These are phyloP conservation scores for Pseudodiploospora longispora DNA, from an alignment of 2,329 filamentous ascomycete genomes.

Conservation along the genomic window DNA sequence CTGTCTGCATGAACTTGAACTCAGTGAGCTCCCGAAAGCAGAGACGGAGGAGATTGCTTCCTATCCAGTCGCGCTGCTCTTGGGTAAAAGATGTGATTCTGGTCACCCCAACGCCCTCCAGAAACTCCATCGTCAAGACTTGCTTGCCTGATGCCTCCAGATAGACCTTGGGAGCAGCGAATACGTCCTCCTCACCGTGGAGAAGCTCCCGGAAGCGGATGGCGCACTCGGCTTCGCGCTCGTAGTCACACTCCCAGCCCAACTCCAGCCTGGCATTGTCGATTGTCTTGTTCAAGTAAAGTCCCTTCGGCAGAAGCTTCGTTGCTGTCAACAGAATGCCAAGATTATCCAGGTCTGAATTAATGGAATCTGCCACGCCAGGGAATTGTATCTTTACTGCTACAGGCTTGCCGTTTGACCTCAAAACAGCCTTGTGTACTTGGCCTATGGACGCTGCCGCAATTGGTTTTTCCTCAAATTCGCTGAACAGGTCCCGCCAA, in stretches of 20 bases:
- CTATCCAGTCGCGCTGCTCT: conserved; percentile 88
- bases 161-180: conserved; percentile 72
- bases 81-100: conserved; percentile 69
- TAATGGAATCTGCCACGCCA: conserved; percentile 90
- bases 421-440: conserved; percentile 78
- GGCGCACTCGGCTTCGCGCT: conserved; percentile 76
- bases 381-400: conserved; percentile 98
- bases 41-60: conserved; percentile 83
- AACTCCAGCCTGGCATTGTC: conserved; percentile 88
- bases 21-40: conserved; percentile 89
- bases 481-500: conserved; percentile 76
- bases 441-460: conserved; percentile 96
- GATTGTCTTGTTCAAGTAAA: conserved; percentile 96
- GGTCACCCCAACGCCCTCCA: conserved; percentile 80
- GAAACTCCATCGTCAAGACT: conserved; percentile 87
- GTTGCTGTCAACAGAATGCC: conserved; percentile 86
- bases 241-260: conserved; percentile 95
- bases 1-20: conserved; percentile 98
- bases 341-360: conserved; percentile 91
- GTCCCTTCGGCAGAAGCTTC: conserved; percentile 77
- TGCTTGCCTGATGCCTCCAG: conserved; percentile 73
- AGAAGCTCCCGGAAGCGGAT: conserved; percentile 70
- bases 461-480: conserved; percentile 86
- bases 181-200: conserved; percentile 55
- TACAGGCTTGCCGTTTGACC: conserved; percentile 64